Evolutionary conservation across 129 eudicot species (phyloP).

Genomic region (Escallonia herrerae): DNA sequence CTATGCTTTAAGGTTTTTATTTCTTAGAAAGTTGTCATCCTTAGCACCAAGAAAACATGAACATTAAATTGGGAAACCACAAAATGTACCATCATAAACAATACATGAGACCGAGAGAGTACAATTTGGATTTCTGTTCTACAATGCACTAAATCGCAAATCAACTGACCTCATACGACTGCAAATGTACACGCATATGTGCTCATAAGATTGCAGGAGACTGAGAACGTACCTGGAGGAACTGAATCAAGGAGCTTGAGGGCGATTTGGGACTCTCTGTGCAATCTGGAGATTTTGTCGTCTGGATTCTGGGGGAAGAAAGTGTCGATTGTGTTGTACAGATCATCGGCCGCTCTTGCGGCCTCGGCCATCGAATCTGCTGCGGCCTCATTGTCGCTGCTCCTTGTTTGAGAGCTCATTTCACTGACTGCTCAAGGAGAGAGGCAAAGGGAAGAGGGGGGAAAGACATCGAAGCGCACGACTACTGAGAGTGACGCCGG

Average conservation of each 20-base stretch:
- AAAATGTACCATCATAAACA: too few relatives aligned
- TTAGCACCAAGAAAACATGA: not conserved
- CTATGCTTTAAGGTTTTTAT: too few relatives aligned
- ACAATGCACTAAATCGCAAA: not conserved
- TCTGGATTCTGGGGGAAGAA: constrained; percentile 55
- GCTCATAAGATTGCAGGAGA: not conserved
- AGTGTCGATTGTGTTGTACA: constrained; percentile 68
- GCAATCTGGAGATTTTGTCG: constrained; percentile 44
- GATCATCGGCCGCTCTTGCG: constrained; percentile 51
- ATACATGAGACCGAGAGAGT: not conserved
- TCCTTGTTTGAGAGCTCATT: constrained; percentile 25
- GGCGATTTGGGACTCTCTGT: constrained; percentile 45
- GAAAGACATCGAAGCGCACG: too few relatives aligned
- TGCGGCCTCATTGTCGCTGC: not conserved
- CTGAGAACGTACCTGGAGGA: constrained; percentile 46
- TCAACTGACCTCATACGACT: not conserved
- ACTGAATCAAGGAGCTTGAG: constrained; percentile 74
- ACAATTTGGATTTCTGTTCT: not conserved
- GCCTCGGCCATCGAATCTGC: constrained; percentile 40
- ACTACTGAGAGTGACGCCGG: too few relatives aligned
- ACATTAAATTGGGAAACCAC: not conserved
- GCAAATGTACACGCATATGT: not conserved
- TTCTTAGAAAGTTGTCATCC: too few relatives aligned
- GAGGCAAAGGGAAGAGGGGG: too few relatives aligned
- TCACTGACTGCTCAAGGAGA: not conserved